These are phyloP conservation scores for Cyclanthera cordifolia DNA, from an alignment of 306 rosid genomes.

Conservation along the genomic window DNA sequence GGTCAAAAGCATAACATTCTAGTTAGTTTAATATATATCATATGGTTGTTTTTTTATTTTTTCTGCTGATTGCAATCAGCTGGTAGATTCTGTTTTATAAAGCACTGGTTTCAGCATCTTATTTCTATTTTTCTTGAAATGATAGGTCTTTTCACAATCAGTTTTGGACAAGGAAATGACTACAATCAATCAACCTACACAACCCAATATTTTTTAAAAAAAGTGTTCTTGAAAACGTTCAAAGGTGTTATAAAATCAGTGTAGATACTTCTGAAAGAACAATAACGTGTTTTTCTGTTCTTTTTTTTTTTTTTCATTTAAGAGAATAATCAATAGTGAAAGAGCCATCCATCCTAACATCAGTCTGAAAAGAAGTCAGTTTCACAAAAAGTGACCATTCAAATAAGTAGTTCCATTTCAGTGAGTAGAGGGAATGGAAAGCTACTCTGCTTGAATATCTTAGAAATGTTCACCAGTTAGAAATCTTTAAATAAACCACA, in stretches of 20 bases:
- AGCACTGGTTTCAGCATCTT: not conserved
- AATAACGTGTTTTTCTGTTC: no score
- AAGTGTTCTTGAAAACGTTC: not conserved
- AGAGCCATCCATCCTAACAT: not conserved
- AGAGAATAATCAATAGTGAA: not conserved
- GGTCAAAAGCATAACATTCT: not conserved
- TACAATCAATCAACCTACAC: not conserved
- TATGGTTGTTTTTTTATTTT: not conserved
- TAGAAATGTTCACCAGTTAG: not conserved
- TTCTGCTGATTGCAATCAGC: not conserved
- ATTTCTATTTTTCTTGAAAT: not conserved
- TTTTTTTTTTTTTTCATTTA: not conserved
- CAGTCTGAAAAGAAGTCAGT: slow-evolving; percentile 3
- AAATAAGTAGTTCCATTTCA: not conserved
- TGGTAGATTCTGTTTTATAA: not conserved
- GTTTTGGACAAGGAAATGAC: not conserved
- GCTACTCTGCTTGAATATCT: not conserved
- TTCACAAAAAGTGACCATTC: slow-evolving; percentile 2
- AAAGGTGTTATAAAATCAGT: not conserved
- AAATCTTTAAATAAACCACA: not conserved
- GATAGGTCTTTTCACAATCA: not conserved
- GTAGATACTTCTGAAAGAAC: not conserved
- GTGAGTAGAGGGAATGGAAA: not conserved
- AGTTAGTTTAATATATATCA: not conserved
- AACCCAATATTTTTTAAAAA: not conserved